Conservation (phyloP, 306 rosid species). For the Cotoneaster glaucophyllus region DNA sequence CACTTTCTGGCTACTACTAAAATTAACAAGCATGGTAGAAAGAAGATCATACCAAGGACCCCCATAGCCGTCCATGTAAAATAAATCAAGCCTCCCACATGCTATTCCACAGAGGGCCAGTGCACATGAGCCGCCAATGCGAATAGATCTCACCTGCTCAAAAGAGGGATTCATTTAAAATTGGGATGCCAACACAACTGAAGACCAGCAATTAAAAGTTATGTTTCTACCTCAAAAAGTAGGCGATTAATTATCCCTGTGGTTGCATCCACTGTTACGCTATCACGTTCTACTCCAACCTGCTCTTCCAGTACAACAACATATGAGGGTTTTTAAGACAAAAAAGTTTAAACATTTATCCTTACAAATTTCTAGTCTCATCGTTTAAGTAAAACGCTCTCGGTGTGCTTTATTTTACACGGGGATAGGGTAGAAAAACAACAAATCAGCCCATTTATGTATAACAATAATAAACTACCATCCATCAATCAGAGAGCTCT, state of each 20-base stretch:
- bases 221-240: conserved; percentile 67
- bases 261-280: conserved; percentile 51
- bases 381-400: not conserved
- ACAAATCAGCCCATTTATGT: not conserved
- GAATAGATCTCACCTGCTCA: conserved; percentile 84
- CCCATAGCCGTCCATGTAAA: conserved; percentile 68
- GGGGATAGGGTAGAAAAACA: not conserved
- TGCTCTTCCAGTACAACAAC: conserved; percentile 39
- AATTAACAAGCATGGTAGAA: not conserved
- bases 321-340: conserved; percentile 2
- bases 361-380: not conserved
- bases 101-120: conserved; percentile 94
- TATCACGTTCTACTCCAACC: conserved; percentile 85
- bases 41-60: conserved; percentile 77
- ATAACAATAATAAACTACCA: not conserved
- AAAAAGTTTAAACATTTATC: not conserved
- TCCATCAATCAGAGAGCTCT: conserved; percentile 1
- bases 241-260: conserved; percentile 67
- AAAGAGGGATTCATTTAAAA: conserved; percentile 8
- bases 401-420: not conserved
- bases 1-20: not conserved
- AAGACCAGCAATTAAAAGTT: conserved; percentile 10
- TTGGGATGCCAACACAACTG: conserved; percentile 4
- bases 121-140: conserved; percentile 93
- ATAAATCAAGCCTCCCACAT: conserved; percentile 86